Evolutionary conservation across 2,329 filamentous ascomycete species (phyloP).

Genomic region (Cladophialophora carrionii): DNA sequence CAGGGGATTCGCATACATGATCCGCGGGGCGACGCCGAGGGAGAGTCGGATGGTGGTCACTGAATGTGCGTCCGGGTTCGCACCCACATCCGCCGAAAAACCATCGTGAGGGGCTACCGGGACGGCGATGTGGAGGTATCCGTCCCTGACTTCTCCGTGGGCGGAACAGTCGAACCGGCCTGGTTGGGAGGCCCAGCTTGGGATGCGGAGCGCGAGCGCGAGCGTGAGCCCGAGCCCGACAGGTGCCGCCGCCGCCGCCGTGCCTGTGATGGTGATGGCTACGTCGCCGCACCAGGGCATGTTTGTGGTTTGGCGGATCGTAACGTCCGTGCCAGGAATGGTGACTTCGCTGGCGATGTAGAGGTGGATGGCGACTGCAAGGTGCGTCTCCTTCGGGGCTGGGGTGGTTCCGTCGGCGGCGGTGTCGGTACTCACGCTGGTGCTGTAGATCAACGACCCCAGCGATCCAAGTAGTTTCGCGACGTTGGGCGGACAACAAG

Average conservation of each 20-base stretch:
- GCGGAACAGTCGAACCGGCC: not conserved
- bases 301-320: not conserved
- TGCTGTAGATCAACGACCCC: slow-evolving; percentile 59
- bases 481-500: slow-evolving; percentile 65
- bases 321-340: not conserved
- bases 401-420: not conserved
- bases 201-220: not conserved
- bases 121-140: not conserved
- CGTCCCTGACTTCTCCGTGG: not conserved
- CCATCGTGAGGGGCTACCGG: too few species aligned
- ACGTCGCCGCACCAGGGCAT: slow-evolving; percentile 1
- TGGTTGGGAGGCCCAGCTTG: not conserved
- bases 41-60: not conserved
- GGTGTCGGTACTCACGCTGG: too few species aligned
- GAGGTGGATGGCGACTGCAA: not conserved
- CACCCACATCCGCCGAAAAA: too few species aligned
- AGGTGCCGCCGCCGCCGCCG: not conserved
- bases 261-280: not conserved
- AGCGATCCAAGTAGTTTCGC: slow-evolving; percentile 60
- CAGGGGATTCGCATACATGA: slow-evolving; percentile 9
- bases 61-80: not conserved
- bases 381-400: not conserved
- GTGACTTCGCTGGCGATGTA: not conserved
- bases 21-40: not conserved
- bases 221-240: not conserved